phyloP scores from a whole-genome alignment of 202 grass and related monocot genomes.

The Brachypodium distachyon region DNA sequence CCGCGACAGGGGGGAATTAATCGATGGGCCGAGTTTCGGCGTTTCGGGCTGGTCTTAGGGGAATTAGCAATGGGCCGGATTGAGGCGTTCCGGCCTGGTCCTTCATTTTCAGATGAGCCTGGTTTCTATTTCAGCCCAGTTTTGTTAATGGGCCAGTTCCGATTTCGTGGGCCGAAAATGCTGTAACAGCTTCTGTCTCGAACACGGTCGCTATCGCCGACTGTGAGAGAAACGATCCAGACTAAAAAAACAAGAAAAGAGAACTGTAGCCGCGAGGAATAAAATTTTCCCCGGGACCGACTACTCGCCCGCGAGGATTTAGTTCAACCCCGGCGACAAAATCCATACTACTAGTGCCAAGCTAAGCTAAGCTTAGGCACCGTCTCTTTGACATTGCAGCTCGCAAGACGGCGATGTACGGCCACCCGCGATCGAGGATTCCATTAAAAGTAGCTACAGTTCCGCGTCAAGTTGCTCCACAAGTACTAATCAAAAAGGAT shows the following conservation, averaged over 20 bases:
- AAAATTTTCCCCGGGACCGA: not conserved
- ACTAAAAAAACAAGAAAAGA: too few species aligned
- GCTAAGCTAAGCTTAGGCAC: not conserved
- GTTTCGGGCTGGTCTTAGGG: not conserved
- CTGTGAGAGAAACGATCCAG: not conserved
- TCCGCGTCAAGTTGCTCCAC: too few species aligned
- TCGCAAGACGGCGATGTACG: too few species aligned
- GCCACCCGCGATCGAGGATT: too few species aligned
- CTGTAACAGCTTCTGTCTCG: too few species aligned
- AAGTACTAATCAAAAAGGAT: too few species aligned
- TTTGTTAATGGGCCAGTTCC: not conserved
- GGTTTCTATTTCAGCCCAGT: not conserved
- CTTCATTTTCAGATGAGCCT: too few species aligned
- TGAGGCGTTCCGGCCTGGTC: not conserved
- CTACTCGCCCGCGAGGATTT: not conserved
- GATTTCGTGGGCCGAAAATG: too few species aligned
- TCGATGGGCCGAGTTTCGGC: not conserved
- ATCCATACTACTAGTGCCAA: accelerated
- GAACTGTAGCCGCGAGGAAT: not conserved
- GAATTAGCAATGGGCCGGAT: not conserved
- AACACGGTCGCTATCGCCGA: not conserved
- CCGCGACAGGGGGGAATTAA: not conserved
- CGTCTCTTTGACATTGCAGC: constrained; percentile 20
- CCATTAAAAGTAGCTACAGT: too few species aligned
- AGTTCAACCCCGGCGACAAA: not conserved